phyloP scores from a whole-genome alignment of 305 asterid genomes.

The Rubia occidens region DNA sequence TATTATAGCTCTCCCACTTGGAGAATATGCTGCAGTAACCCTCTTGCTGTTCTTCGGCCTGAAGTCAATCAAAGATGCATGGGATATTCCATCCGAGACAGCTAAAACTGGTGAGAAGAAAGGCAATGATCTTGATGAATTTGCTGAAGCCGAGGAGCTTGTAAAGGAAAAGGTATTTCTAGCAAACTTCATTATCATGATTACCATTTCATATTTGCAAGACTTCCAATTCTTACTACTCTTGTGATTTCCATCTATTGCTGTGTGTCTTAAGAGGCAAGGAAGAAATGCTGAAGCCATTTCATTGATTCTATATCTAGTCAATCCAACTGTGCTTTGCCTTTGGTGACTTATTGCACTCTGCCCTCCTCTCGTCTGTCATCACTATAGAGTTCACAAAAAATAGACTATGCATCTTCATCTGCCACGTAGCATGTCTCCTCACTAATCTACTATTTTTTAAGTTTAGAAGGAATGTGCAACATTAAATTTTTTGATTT shows the following conservation, averaged over 20 bases:
- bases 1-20: slow-evolving; percentile 71
- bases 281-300: background rate
- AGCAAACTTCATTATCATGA: background rate
- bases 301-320: background rate
- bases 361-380: background rate
- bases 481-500: background rate
- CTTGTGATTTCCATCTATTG: background rate
- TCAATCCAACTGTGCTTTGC: slow-evolving; percentile 6
- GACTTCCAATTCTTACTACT: background rate
- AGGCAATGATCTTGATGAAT: slow-evolving; percentile 64
- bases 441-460: background rate
- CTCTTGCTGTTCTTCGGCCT: slow-evolving; percentile 93
- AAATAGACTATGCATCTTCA: background rate
- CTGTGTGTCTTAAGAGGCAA: background rate
- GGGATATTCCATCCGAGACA: slow-evolving; percentile 65
- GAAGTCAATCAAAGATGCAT: slow-evolving; percentile 87
- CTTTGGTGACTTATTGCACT: background rate
- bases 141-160: slow-evolving; percentile 91
- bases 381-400: background rate
- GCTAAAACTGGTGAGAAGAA: slow-evolving; percentile 49
- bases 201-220: background rate
- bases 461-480: background rate
- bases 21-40: slow-evolving; percentile 90
- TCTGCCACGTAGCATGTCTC: background rate
- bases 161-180: slow-evolving; percentile 65